Evolutionary conservation across 83 land plant genomes (phyloP), one percentile per base, ranked within the genome.

Genomic region (Thuja plicata): DNA sequence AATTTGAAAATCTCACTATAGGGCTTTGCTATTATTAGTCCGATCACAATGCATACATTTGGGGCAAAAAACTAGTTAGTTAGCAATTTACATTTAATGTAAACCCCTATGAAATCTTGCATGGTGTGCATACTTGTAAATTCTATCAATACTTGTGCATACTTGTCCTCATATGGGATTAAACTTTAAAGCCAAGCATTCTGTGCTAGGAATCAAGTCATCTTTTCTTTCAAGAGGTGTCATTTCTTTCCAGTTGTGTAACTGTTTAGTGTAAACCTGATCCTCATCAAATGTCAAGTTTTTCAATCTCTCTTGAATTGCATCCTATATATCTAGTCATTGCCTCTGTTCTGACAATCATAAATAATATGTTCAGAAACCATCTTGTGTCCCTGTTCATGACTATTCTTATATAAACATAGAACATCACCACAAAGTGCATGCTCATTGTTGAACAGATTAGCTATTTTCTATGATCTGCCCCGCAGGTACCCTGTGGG

Each of bases 141-240:
- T 43, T 43, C 45, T 43, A 43, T 43, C 5, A 43, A 43, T 43
- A 43, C 45, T 43, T 43, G 45, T 43, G 45, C 45, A 43, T 43
- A 43, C 45, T 43, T 43, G 5, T 89, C 93, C 1, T 93, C 92
- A 88, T 93, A 95, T 8, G 94, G 91, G 85, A 97, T 92, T 71
- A 97, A n/a, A n/a, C n/a, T n/a, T n/a, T n/a, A n/a, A 2, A 19
- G 89, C 27, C 16, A 45, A 9, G 17, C 8, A 40, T 35, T 85
- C 70, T 32, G 13, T 71, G 13, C 24, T 50, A 45, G 87, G 87
- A 50, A 37, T 30, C 10, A 50, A 34, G 15, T 35, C 27, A 16
- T 85, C 54, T 13, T 45, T 82, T 27, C 32, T 45, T 82, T 82
- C 54, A 40, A 82, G 46, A 82, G 85, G 52, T 27, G 27, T n/a